Evolutionary conservation across 176 grass and related monocot genomes (phyloP), one percentile per base, ranked within the genome.

Genomic region (Olyra latifolia): DNA sequence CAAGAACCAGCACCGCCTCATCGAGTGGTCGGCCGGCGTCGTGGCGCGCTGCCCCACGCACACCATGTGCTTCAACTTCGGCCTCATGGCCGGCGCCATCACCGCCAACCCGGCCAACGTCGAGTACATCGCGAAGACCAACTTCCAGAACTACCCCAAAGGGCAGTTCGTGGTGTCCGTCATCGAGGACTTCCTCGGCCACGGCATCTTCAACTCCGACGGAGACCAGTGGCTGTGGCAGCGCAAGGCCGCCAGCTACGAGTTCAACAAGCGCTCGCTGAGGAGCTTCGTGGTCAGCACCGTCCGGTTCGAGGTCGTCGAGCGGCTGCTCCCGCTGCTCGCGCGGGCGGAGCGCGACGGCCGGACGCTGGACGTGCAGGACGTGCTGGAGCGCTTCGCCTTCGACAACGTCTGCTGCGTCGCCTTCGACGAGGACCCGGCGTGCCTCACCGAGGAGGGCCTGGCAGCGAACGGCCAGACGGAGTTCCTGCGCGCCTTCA

Each of bases 201-300:
- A 79, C 5, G 89, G 94, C 73, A 94, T 97, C 68, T 94, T 97
- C 82, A 94, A 89, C 67, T 83, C 89, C 20, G 82, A 94, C 41
- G 91, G 91, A 1, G 71, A 97, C 0, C 69, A 83, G 24, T 97
- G 94, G 89, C 81, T 56, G 23, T 78, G 78, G 78, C 94, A 97
- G 86, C 86, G 88, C 61, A 97, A 86, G 63, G 81, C 87, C 24
- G 87, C 79, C 6, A 90, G 87, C 85, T 83, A 76, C 45, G 93
- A 92, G 76, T 96, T 96, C 58, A 83, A 48, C 46, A 92, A 75
- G 48, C 78, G 80, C 41, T 92, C 93, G 2, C 65, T 96, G 2
- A 49, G 82, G 27, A 64, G 28, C 47, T 83, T 90, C 10, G 69
- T 90, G 49, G 75, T 88, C 8, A 61, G 77, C 46, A 69, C 79